Conservation (phyloP, 2,329 filamentous ascomycete species). For the Magnaporthiopsis poae region DNA sequence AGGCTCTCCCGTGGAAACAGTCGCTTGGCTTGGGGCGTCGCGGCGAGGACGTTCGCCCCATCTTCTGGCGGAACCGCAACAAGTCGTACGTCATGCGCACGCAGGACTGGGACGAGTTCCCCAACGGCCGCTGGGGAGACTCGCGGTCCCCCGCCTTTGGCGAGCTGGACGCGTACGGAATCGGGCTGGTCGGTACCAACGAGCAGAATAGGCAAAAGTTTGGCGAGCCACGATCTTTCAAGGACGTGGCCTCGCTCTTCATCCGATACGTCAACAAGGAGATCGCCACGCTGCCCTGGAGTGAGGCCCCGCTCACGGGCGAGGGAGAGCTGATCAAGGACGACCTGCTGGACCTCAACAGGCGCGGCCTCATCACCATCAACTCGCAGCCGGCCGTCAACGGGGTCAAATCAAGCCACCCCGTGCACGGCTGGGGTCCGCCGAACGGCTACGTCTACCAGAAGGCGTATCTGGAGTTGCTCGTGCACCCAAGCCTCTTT, state of each 20-base stretch:
- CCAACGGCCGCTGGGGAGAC: slow-evolving; percentile 97
- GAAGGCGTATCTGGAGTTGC: slow-evolving; percentile 89
- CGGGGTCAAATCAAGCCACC: slow-evolving; percentile 76
- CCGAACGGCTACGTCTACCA: slow-evolving; percentile 95
- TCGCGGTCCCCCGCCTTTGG: slow-evolving; percentile 92
- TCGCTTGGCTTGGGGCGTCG: slow-evolving; percentile 81
- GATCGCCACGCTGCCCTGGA: slow-evolving; percentile 82
- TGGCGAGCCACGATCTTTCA: slow-evolving; percentile 72
- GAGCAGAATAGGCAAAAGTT: slow-evolving; percentile 92
- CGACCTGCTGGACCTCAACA: slow-evolving; percentile 72
- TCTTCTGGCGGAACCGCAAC: slow-evolving; percentile 97
- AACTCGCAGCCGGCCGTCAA: slow-evolving; percentile 96
- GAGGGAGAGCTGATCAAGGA: slow-evolving; percentile 72
- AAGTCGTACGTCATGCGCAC: slow-evolving; percentile 92
- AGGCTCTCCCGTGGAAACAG: slow-evolving; percentile 90
- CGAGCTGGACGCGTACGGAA: slow-evolving; percentile 86
- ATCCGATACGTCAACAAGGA: slow-evolving; percentile 74
- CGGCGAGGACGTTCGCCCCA: slow-evolving; percentile 89
- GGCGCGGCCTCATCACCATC: slow-evolving; percentile 80
- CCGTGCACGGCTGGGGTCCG: slow-evolving; percentile 88
- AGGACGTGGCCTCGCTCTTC: slow-evolving; percentile 75
- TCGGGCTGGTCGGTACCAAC: slow-evolving; percentile 87
- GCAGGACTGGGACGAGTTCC: slow-evolving; percentile 98
- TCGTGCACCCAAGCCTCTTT: slow-evolving; percentile 73
- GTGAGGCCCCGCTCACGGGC: slow-evolving; percentile 72